Evolutionary conservation across 2,329 filamentous ascomycete species (phyloP).

Genomic region (Byssoonygena ceratinophila): DNA sequence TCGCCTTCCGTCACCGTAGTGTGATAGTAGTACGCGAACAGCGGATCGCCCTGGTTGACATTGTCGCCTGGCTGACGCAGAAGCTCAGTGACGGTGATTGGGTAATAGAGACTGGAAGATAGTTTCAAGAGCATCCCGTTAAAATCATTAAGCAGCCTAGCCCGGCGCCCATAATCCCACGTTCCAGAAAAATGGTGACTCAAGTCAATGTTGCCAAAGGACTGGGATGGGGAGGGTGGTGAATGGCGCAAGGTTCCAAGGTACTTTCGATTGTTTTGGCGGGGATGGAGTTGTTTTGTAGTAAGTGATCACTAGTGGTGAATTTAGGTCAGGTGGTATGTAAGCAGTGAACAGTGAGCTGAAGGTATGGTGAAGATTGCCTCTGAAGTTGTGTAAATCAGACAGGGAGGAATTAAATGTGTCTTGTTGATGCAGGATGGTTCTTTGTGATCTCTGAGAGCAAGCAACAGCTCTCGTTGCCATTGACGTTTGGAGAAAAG

Average conservation of each 20-base stretch:
- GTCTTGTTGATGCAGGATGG: not conserved
- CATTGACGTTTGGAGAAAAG: conserved; percentile 5
- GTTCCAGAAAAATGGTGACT: not conserved
- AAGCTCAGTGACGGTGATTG: conserved; percentile 81
- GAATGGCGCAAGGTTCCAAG: not conserved
- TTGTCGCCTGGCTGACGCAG: conserved; percentile 64
- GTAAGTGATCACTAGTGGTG: not conserved
- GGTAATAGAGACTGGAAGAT: conserved; percentile 63
- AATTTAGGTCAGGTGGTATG: not conserved
- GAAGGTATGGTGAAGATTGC: not conserved
- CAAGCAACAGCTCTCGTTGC: not conserved
- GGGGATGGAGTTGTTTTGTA: conserved; percentile 1
- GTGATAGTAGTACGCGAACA: conserved; percentile 81
- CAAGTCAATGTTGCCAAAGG: not conserved
- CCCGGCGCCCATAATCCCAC: conserved; percentile 8
- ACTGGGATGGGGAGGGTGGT: not conserved
- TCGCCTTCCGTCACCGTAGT: conserved; percentile 58
- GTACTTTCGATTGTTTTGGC: not conserved
- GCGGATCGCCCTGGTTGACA: conserved; percentile 62
- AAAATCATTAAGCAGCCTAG: conserved; percentile 6
- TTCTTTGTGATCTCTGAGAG: not conserved
- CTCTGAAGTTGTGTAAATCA: not conserved
- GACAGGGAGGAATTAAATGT: not conserved
- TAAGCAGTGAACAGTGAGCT: not conserved
- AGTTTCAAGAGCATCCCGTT: conserved; percentile 39